A percentile compares a stretch with the other conserved stretches of the same genome.
These are phyloP conservation scores for Xylogone sp. DNA, from an alignment of 2,329 filamentous ascomycete species.

Conservation along the genomic window DNA sequence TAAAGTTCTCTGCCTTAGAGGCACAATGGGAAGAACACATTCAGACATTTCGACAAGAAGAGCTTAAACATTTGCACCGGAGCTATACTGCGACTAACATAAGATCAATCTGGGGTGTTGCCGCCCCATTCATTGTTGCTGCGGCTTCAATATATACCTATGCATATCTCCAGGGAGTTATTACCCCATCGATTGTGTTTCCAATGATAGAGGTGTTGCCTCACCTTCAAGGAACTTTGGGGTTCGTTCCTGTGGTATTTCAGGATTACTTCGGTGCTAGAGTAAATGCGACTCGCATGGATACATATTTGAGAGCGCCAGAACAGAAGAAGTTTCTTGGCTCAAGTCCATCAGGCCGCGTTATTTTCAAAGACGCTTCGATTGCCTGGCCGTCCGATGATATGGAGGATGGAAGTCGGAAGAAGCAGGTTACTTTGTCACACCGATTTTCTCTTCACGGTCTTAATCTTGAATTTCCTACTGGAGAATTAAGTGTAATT, in stretches of 20 bases:
- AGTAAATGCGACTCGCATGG: conserved; percentile 65
- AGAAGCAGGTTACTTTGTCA: conserved; percentile 15
- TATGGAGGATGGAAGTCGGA: conserved; percentile 45
- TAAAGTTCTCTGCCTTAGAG: conserved; percentile 75
- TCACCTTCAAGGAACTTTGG: conserved; percentile 63
- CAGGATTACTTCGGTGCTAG: conserved; percentile 65
- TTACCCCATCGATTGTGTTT: conserved; percentile 70
- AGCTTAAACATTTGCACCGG: conserved; percentile 60
- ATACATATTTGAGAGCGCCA: conserved; percentile 62
- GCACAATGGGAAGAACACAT: conserved; percentile 70
- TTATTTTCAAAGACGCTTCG: conserved; percentile 60
- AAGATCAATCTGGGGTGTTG: conserved; percentile 60
- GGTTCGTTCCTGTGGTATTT: conserved; percentile 65
- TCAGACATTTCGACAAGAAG: conserved; percentile 55
- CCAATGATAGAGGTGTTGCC: conserved; percentile 70
- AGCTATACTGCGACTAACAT: conserved; percentile 59
- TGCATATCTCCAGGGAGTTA: conserved; percentile 53
- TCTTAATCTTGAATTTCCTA: conserved; percentile 30
- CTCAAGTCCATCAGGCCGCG: conserved; percentile 38
- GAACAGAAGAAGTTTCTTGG: conserved; percentile 47
- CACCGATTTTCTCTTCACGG: conserved; percentile 23
- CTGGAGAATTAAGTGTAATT: conserved; percentile 31
- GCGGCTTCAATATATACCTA: conserved; percentile 66
- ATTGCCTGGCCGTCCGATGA: conserved; percentile 70
- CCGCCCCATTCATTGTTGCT: conserved; percentile 67